A percentile compares a stretch with the other conserved stretches of the same genome.
Evolutionary conservation across 1,284 basidiomycete species (phyloP).

Genomic region (Puccinia horiana): DNA sequence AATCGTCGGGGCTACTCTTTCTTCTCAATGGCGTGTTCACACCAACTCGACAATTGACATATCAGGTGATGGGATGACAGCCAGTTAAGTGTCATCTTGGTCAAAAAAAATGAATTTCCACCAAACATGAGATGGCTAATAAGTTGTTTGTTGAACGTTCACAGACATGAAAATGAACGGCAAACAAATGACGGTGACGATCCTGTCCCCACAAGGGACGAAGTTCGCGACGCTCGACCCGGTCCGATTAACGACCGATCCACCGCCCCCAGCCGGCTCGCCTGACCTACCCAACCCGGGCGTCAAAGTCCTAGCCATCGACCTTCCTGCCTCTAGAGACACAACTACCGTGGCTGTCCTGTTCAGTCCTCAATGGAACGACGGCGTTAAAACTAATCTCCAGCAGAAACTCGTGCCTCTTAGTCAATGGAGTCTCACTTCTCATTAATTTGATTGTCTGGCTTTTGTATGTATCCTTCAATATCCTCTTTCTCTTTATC

Average conservation of each 20-base stretch:
- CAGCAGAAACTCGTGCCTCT: slow-evolving; percentile 66
- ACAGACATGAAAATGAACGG: slow-evolving; percentile 58
- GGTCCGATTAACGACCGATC: slow-evolving; percentile 67
- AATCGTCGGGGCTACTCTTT: slow-evolving; percentile 55
- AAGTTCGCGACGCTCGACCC: slow-evolving; percentile 52
- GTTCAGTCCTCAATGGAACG: slow-evolving; percentile 57
- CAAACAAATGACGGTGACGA: slow-evolving; percentile 20
- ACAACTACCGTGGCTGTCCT: slow-evolving; percentile 63
- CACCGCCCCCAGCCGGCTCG: slow-evolving; percentile 65
- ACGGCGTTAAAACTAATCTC: slow-evolving; percentile 51
- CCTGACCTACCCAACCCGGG: slow-evolving; percentile 73
- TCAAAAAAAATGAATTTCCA: slow-evolving; percentile 57
- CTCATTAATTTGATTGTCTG: slow-evolving; percentile 64
- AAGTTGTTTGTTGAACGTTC: slow-evolving; percentile 59
- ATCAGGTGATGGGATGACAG: slow-evolving; percentile 54
- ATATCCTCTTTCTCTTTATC: background rate
- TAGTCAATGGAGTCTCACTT: slow-evolving; percentile 70
- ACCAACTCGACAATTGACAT: slow-evolving; percentile 72
- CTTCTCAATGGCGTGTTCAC: slow-evolving; percentile 89
- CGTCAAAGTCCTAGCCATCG: slow-evolving; percentile 77
- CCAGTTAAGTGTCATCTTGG: slow-evolving; percentile 50
- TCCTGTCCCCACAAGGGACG: background rate
- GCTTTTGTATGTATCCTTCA: background rate
- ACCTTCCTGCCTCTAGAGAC: slow-evolving; percentile 63
- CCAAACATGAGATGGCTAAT: slow-evolving; percentile 62